phyloP scores from a whole-genome alignment of 805 yeast species.

The Myxozyma nipponensis region DNA sequence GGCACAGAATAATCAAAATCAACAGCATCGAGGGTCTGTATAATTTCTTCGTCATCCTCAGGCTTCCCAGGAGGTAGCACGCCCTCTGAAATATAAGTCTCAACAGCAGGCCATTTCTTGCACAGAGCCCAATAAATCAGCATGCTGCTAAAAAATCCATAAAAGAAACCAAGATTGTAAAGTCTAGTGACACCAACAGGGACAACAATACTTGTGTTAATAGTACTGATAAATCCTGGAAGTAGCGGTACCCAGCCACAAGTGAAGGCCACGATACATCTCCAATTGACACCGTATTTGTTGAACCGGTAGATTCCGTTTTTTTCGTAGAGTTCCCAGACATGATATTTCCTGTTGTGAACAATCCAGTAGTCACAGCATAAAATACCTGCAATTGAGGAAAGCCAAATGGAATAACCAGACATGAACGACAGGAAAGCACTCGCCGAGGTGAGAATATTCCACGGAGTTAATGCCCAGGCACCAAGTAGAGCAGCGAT shows the following conservation, averaged over 20 bases:
- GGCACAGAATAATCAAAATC: not conserved
- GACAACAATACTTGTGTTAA: conserved; percentile 5
- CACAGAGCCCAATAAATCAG: conserved; percentile 14
- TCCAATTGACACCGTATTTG: conserved; percentile 22
- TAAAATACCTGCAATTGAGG: conserved; percentile 36
- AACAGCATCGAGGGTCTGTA: not conserved
- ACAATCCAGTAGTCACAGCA: conserved; percentile 8
- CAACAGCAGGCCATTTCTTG: conserved; percentile 9
- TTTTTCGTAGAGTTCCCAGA: conserved; percentile 11
- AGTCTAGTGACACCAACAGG: conserved; percentile 19
- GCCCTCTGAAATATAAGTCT: conserved; percentile 5
- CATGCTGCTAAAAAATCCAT: conserved; percentile 18
- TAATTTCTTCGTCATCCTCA: conserved; percentile 1
- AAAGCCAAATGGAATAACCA: conserved; percentile 41
- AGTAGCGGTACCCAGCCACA: conserved; percentile 19
- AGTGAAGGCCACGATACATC: conserved; percentile 13
- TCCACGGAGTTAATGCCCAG: conserved; percentile 43
- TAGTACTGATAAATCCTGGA: conserved; percentile 17
- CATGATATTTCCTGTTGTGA: conserved; percentile 6
- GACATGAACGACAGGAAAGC: conserved; percentile 39
- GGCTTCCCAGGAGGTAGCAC: conserved; percentile 16
- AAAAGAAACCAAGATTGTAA: conserved; percentile 28
- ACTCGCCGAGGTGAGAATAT: conserved; percentile 38
- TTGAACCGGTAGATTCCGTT: conserved; percentile 16
- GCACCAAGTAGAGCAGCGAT: conserved; percentile 37